A percentile compares a stretch with the other conserved stretches of the same genome.
phyloP scores from a whole-genome alignment of 176 grass and related monocot species.

The Triticum dicoccoides region DNA sequence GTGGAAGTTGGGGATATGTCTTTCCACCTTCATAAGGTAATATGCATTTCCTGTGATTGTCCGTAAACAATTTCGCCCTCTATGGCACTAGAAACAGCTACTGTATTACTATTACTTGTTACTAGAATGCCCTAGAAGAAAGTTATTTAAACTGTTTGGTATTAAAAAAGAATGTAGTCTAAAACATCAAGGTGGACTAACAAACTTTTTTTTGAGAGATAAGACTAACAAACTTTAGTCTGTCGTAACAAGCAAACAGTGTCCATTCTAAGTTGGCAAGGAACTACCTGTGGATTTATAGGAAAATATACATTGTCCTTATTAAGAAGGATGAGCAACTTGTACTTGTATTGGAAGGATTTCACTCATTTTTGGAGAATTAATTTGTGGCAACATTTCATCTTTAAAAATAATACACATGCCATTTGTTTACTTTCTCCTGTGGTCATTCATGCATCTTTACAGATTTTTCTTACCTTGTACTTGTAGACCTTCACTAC shows the following conservation, averaged over 20 bases:
- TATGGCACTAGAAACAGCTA: neutral
- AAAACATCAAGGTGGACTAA: neutral
- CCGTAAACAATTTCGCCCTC: neutral
- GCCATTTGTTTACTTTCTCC: constrained; percentile 5
- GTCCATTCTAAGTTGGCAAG: neutral
- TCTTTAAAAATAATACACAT: constrained; percentile 1
- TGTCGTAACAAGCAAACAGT: neutral
- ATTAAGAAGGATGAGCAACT: neutral
- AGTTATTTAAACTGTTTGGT: neutral
- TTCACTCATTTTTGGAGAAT: neutral
- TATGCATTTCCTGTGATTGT: neutral
- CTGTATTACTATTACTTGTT: neutral
- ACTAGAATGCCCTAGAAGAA: neutral
- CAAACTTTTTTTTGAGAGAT: neutral
- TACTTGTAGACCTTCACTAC: neutral
- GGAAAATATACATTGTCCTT: neutral
- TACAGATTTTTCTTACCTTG: neutral
- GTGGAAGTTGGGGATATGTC: constrained; percentile 91
- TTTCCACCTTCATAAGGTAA: constrained; percentile 99
- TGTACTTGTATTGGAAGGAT: neutral
- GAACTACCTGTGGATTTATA: neutral
- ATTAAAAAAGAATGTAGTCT: neutral
- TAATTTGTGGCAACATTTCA: neutral
- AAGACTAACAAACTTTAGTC: neutral
- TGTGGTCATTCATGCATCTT: neutral